A percentile compares a stretch with the other conserved stretches of the same genome.
phyloP scores from a whole-genome alignment of 371 early-diverging fungal species.

The Apophysomyces sp. region DNA sequence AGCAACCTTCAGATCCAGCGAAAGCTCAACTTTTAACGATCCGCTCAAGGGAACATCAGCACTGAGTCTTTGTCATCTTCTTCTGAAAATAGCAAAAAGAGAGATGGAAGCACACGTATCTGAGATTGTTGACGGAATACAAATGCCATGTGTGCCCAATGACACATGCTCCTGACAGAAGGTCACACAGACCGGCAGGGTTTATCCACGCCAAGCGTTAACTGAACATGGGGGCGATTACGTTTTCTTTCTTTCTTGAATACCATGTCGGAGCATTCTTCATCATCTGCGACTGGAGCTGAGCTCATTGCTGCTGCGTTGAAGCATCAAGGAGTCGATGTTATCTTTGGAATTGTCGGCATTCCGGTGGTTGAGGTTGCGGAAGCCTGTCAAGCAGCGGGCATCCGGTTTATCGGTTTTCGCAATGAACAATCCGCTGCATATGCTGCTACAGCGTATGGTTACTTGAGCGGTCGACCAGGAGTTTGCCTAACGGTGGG shows the following conservation, averaged over 20 bases:
- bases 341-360: conserved; percentile 85
- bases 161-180: neutral
- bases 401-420: conserved; percentile 75
- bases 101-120: no score
- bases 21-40: no score
- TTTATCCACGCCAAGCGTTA: neutral
- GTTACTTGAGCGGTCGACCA: conserved; percentile 65
- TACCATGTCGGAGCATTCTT: neutral
- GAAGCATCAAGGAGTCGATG: conserved; percentile 61
- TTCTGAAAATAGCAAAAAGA: no score
- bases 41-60: no score
- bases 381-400: conserved; percentile 71
- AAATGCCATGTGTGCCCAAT: neutral
- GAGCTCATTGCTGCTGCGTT: conserved; percentile 61
- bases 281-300: conserved; percentile 52
- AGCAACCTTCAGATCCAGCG: no score
- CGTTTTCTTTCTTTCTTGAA: neutral
- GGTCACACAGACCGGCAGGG: neutral
- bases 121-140: no score
- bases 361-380: conserved; percentile 79
- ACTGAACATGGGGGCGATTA: neutral
- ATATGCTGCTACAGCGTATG: conserved; percentile 76
- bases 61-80: no score
- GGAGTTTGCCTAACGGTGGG: conserved; percentile 80
- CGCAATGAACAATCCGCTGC: conserved; percentile 81